Evolutionary conservation across 352 stramenopile genomes (phyloP).

Genomic region (Aphanomyces cochlioides): DNA sequence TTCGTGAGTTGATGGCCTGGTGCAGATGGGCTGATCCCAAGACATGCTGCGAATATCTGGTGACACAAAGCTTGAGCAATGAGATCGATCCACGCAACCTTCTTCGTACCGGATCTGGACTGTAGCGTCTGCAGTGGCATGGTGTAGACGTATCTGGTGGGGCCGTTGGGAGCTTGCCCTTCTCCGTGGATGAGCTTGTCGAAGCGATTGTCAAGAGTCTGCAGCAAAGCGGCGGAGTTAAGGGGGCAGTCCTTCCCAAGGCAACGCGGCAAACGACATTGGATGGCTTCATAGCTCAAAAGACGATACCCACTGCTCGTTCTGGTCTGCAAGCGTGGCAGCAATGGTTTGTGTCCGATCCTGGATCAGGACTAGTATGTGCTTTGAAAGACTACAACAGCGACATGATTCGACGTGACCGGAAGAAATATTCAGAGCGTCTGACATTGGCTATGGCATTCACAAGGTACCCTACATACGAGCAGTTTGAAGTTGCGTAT

Average conservation of each 20-base stretch:
- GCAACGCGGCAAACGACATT: slow-evolving; percentile 1
- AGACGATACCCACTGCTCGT: slow-evolving; percentile 7
- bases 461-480: not conserved
- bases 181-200: not conserved
- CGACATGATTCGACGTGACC: slow-evolving; percentile 14
- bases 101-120: not conserved
- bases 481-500: slow-evolving; percentile 5
- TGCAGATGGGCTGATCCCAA: not conserved
- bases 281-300: slow-evolving; percentile 2
- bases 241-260: not conserved
- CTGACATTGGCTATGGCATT: slow-evolving; percentile 6
- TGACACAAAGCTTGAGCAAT: slow-evolving; percentile 1
- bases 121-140: not conserved
- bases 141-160: not conserved
- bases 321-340: slow-evolving; percentile 12
- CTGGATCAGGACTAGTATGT: not conserved
- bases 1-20: slow-evolving; percentile 1
- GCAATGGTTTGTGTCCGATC: slow-evolving; percentile 11
- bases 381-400: slow-evolving; percentile 17
- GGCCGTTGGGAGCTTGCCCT: not conserved
- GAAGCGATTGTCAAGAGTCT: not conserved
- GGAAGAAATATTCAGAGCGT: slow-evolving; percentile 17
- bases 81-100: not conserved
- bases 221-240: too few relatives aligned
- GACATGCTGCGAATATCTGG: not conserved